These are phyloP conservation scores for Clonostachys solani DNA, from an alignment of 2,329 filamentous ascomycete genomes.

Conservation along the genomic window DNA sequence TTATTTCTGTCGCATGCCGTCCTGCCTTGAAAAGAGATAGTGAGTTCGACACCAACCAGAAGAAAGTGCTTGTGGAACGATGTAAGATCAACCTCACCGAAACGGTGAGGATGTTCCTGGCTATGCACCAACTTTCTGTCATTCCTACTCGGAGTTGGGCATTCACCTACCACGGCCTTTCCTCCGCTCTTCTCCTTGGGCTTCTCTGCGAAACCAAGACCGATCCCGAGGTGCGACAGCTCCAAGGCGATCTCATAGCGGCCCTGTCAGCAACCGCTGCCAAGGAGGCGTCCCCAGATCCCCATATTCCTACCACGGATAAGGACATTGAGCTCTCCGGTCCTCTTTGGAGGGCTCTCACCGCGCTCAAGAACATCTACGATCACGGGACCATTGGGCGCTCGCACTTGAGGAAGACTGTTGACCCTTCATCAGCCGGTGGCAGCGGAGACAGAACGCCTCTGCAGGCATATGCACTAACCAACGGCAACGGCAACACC, in stretches of 20 bases:
- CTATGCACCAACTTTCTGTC: slow-evolving; percentile 64
- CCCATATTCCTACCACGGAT: slow-evolving; percentile 49
- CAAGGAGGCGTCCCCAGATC: slow-evolving; percentile 51
- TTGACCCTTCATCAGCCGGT: slow-evolving; percentile 32
- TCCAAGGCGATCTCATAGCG: slow-evolving; percentile 60
- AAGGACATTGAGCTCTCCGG: slow-evolving; percentile 60
- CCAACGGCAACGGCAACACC: background rate
- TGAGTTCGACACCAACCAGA: slow-evolving; percentile 45
- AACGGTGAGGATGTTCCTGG: slow-evolving; percentile 64
- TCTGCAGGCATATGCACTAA: slow-evolving; percentile 6
- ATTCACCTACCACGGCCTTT: slow-evolving; percentile 64
- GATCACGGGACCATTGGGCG: slow-evolving; percentile 57
- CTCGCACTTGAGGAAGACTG: slow-evolving; percentile 43
- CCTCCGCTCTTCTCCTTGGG: slow-evolving; percentile 59
- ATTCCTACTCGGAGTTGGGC: slow-evolving; percentile 66
- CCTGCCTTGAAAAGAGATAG: slow-evolving; percentile 55
- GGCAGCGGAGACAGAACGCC: slow-evolving; percentile 42
- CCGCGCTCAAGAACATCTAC: slow-evolving; percentile 61
- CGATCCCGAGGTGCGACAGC: slow-evolving; percentile 57
- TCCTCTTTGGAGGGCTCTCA: slow-evolving; percentile 55
- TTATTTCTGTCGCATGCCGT: slow-evolving; percentile 61
- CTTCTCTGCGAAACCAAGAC: slow-evolving; percentile 60
- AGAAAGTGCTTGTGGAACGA: slow-evolving; percentile 47
- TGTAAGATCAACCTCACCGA: slow-evolving; percentile 61
- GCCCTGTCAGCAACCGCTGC: slow-evolving; percentile 61